phyloP scores from a whole-genome alignment of 2,329 filamentous ascomycete genomes.

The Ophioceras dolichostomum region DNA sequence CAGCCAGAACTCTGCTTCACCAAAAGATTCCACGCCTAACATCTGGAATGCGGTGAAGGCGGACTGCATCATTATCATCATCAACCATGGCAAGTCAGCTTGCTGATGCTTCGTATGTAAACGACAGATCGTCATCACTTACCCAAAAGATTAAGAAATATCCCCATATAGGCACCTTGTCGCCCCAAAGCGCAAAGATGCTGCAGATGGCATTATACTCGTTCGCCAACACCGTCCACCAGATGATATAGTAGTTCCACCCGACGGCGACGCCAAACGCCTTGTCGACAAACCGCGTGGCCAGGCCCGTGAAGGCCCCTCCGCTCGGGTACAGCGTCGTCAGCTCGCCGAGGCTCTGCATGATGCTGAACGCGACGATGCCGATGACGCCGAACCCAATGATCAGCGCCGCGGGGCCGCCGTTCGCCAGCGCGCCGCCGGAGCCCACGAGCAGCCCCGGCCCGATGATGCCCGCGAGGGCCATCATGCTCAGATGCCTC shows the following conservation, averaged over 20 bases:
- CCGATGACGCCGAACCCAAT: constrained; percentile 65
- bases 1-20: constrained; percentile 72
- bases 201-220: constrained; percentile 60
- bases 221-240: constrained; percentile 52
- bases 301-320: constrained; percentile 59
- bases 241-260: constrained; percentile 62
- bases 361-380: constrained; percentile 53
- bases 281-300: constrained; percentile 59
- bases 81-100: too few species aligned
- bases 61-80: constrained; percentile 20
- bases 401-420: constrained; percentile 58
- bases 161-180: constrained; percentile 48
- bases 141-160: constrained; percentile 67
- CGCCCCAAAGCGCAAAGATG: constrained; percentile 55
- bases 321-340: constrained; percentile 62
- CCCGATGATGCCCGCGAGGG: constrained; percentile 50
- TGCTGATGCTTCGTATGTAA: not conserved
- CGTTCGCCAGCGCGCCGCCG: constrained; percentile 54
- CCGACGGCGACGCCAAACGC: constrained; percentile 57
- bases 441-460: constrained; percentile 62
- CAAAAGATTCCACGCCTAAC: constrained; percentile 61
- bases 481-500: constrained; percentile 55
- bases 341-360: constrained; percentile 64
- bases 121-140: too few species aligned
- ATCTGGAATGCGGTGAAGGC: constrained; percentile 57